Evolutionary conservation across 2,329 filamentous ascomycete species (phyloP), one percentile per base, ranked within the genome.

Genomic region (Alternaria sp.): DNA sequence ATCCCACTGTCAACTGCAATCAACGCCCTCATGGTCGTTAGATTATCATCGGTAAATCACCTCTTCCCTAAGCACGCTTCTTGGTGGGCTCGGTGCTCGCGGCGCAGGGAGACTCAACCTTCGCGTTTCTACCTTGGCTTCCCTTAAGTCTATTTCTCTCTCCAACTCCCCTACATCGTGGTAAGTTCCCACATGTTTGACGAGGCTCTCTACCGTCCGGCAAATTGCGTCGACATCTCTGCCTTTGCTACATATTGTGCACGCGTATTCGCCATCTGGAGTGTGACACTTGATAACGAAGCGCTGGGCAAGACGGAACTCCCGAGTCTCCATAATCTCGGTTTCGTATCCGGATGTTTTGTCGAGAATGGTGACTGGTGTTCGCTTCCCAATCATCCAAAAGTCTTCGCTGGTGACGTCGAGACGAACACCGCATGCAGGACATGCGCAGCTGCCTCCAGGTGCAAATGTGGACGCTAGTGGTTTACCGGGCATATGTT

Each of bases 231-330:
- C 75, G 1, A 73, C 69, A 2, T 78, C 75, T 3, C 73, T 59
- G n/a, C 68, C 56, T 44, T 62, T 61, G 44, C 60, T 71, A 55
- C 76, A 78, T 3, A 78, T 69, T 5, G 75, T 69, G 53, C 76
- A 78, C 5, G 76, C 76, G 51, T 72, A 78, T 57, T 74, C 70
- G 29, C 74, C 75, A 13, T 73, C 70, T 1, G 68, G 66, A 0
- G 75, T 77, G 44, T 78, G 75, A 49, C 75, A 77, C 49, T 78
- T 78, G 50, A 77, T 59, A 6, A 76, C 72, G 56, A 78, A 78
- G 8, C 75, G 71, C 62, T 77, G 76, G 1, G 69, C 73, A 7
- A 78, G 68, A 24, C 70, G 63, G 36, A 76, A 78, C 51, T 75
- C 74, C 21, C 74, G 64, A n/a, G 73, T 74, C 40, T 77, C 72